Base-by-base conservation (phyloP, 306 rosid species). In the Cyamopsis tetragonoloba region DNA sequence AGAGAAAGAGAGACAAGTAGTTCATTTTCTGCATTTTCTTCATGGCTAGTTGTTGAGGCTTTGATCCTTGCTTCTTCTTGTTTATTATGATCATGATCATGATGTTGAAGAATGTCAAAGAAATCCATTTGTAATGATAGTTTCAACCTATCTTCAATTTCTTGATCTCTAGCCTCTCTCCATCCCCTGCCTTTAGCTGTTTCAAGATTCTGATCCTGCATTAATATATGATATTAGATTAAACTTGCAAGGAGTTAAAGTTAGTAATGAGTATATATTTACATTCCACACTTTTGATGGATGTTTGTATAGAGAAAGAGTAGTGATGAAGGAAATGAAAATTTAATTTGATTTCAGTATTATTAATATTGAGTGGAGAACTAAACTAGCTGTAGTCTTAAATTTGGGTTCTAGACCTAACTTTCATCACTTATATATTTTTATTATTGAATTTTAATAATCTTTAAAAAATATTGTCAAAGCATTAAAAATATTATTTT, bases 1-100 rank as follows among this genome's bases (percentile, higher is more conserved):
- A 90, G 79, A 46, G 85, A 78, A 7, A 90, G 87, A 10, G 87
- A 83, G 11, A 89, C 76, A 41, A 83, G 85, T 7, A n/a, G n/a
- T n/a, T n/a, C n/a, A n/a, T n/a, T n/a, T n/a, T n/a, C n/a, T n/a
- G n/a, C 72, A 17, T 20, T 43, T 17, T 62, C 69, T 30, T 22
- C 62, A 50, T 58, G 49, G 4, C 53, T 42, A 57, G 15, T 57
- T 57, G 64, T 8, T n/a, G n/a, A n/a, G n/a, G n/a, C n/a, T n/a
- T n/a, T n/a, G n/a, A n/a, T n/a, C n/a, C n/a, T n/a, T n/a, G n/a
- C n/a, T n/a, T n/a, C n/a, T n/a, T n/a, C n/a, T n/a, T n/a, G n/a
- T n/a, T n/a, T n/a, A n/a, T n/a, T n/a, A n/a, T n/a, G n/a, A n/a
- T n/a, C n/a, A n/a, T n/a, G n/a, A n/a, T n/a, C n/a, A n/a, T n/a